Percentiles rank a stretch among this genome's conserved stretches.
Conservation (phyloP, 164 flowering plant genomes). For the Dillenia suffruticosa region DNA sequence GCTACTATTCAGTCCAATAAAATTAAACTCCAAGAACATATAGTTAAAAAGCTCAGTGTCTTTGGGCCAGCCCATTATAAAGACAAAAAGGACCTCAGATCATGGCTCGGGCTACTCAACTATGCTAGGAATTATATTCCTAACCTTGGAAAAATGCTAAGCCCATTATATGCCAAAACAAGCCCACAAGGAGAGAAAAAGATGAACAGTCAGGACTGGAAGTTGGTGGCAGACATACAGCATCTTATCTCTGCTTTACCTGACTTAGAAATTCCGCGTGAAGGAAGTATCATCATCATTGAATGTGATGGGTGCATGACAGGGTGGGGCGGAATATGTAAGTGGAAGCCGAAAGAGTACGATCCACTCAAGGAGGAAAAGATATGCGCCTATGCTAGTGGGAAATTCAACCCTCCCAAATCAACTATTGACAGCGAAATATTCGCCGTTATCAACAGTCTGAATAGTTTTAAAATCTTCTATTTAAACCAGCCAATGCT, state of each 20-base stretch:
- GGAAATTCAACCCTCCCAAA: conserved; percentile 4
- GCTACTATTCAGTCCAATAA: conserved; percentile 1
- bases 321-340: no score
- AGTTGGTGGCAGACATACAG: background rate
- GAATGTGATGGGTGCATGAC: no score
- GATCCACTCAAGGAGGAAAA: background rate
- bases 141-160: background rate
- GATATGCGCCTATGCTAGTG: conserved; percentile 4
- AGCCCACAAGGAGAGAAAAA: conserved; percentile 4
- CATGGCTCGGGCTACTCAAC: conserved; percentile 9
- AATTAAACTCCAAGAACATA: conserved; percentile 6
- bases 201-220: background rate
- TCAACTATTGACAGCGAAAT: conserved; percentile 8
- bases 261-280: conserved; percentile 1
- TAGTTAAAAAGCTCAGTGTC: conserved; percentile 1
- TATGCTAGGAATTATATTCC: conserved; percentile 8
- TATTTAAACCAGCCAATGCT: no score
- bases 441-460: no score
- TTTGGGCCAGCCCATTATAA: background rate
- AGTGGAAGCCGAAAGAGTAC: background rate
- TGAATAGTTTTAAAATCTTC: no score
- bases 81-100: background rate
- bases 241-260: background rate
- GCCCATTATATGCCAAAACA: conserved; percentile 5
- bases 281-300: no score